Evolutionary conservation across 306 rosid species (phyloP).

Genomic region (Herpetospermum pedunculosum): DNA sequence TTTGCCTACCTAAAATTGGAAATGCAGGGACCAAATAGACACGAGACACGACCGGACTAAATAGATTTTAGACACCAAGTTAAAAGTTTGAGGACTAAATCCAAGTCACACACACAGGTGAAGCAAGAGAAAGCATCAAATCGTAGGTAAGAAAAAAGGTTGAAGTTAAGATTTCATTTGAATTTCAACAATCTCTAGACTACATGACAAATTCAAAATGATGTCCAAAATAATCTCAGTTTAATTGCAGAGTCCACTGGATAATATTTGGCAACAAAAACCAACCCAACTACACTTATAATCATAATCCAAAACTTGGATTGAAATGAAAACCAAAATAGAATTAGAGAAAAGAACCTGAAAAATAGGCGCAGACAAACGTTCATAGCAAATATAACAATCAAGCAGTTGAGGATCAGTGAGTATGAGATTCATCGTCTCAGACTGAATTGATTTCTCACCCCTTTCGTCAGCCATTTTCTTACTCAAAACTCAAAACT

Average conservation of each 20-base stretch:
- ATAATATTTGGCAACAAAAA: not conserved
- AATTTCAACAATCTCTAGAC: not conserved
- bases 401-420: slow-evolving; percentile 66
- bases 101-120: no score
- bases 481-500: not conserved
- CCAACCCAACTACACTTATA: not conserved
- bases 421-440: slow-evolving; percentile 11
- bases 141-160: not conserved
- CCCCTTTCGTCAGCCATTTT: not conserved
- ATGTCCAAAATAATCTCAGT: not conserved
- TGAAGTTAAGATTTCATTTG: not conserved
- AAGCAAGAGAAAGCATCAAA: no score
- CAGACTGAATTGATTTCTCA: not conserved
- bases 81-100: no score
- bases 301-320: not conserved
- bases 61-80: no score
- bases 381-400: slow-evolving; percentile 62
- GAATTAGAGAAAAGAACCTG: not conserved
- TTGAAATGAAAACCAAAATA: not conserved
- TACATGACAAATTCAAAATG: no score
- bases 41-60: no score
- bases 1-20: no score
- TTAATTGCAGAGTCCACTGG: no score
- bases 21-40: no score
- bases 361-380: slow-evolving; percentile 16